These are phyloP conservation scores for Lipomyces oligophaga DNA, from an alignment of 805 yeast species.

Conservation along the genomic window DNA sequence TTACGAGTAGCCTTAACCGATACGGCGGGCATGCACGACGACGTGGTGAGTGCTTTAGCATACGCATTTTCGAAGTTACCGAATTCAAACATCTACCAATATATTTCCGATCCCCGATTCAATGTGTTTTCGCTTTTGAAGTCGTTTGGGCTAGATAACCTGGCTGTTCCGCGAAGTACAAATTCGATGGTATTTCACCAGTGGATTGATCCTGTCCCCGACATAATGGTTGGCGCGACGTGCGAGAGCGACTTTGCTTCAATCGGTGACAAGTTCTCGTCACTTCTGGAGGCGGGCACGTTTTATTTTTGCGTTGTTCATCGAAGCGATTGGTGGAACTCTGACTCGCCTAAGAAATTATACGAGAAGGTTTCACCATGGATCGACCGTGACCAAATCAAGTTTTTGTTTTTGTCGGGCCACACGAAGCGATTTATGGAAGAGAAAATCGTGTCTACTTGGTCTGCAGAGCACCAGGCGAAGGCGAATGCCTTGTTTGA, in stretches of 20 bases:
- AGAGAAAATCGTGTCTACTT: slow-evolving; percentile 19
- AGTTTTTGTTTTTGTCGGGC: slow-evolving; percentile 24
- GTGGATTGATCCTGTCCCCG: slow-evolving; percentile 22
- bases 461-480: slow-evolving; percentile 19
- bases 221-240: slow-evolving; percentile 24
- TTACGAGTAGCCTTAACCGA: slow-evolving; percentile 22
- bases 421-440: slow-evolving; percentile 25
- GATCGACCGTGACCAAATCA: slow-evolving; percentile 22
- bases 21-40: slow-evolving; percentile 28
- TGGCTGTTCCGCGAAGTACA: slow-evolving; percentile 22
- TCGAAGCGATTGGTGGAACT: slow-evolving; percentile 27
- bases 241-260: slow-evolving; percentile 25
- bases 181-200: slow-evolving; percentile 21
- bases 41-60: slow-evolving; percentile 25
- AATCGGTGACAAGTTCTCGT: slow-evolving; percentile 12
- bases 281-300: slow-evolving; percentile 20
- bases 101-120: slow-evolving; percentile 23
- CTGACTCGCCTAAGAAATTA: slow-evolving; percentile 17
- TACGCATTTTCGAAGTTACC: slow-evolving; percentile 28
- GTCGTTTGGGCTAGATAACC: slow-evolving; percentile 17
- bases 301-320: slow-evolving; percentile 26
- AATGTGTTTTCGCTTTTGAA: slow-evolving; percentile 22
- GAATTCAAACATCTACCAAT: slow-evolving; percentile 23
- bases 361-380: slow-evolving; percentile 24
- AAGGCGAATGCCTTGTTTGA: slow-evolving; percentile 8